Evolutionary conservation across 441 rosid genomes (phyloP).

Genomic region (Cnidoscolus chayamansa): DNA sequence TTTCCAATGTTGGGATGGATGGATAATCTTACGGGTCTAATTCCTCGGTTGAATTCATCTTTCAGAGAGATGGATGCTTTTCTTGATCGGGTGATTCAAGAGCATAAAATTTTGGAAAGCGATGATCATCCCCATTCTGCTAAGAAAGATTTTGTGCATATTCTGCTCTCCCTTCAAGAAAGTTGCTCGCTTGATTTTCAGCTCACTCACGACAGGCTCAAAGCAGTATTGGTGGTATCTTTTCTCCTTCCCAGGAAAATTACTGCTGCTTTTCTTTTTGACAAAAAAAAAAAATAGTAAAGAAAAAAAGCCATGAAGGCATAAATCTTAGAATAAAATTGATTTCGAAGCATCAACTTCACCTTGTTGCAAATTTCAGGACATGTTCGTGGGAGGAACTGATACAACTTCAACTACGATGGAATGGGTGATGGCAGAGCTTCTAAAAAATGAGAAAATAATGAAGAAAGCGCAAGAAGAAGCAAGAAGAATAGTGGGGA

Average conservation of each 20-base stretch:
- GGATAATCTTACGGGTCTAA: slow-evolving; percentile 28
- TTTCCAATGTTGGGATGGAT: slow-evolving; percentile 32
- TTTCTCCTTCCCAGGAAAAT: background rate
- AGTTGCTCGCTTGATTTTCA: slow-evolving; percentile 20
- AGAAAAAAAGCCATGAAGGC: no score
- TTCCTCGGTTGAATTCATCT: slow-evolving; percentile 20
- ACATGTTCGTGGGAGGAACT: slow-evolving; percentile 34
- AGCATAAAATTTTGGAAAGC: slow-evolving; percentile 10
- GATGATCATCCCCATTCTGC: slow-evolving; percentile 9
- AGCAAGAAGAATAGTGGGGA: slow-evolving; percentile 30
- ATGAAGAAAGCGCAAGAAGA: slow-evolving; percentile 30
- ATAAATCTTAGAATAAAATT: no score
- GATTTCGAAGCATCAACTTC: no score
- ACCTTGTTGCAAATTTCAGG: slow-evolving; percentile 20
- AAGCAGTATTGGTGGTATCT: slow-evolving; percentile 24
- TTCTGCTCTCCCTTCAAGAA: slow-evolving; percentile 25
- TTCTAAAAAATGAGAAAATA: slow-evolving; percentile 19
- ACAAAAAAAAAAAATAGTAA: no score
- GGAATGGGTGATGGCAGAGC: slow-evolving; percentile 41
- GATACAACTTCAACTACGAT: slow-evolving; percentile 29
- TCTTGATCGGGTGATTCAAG: slow-evolving; percentile 30
- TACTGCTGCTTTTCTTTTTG: no score
- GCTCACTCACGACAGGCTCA: slow-evolving; percentile 21
- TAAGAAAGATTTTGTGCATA: slow-evolving; percentile 22
- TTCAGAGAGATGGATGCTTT: background rate